Evolutionary conservation across 352 stramenopile genomes (phyloP).

Genomic region (Elongisporangium anandrum): DNA sequence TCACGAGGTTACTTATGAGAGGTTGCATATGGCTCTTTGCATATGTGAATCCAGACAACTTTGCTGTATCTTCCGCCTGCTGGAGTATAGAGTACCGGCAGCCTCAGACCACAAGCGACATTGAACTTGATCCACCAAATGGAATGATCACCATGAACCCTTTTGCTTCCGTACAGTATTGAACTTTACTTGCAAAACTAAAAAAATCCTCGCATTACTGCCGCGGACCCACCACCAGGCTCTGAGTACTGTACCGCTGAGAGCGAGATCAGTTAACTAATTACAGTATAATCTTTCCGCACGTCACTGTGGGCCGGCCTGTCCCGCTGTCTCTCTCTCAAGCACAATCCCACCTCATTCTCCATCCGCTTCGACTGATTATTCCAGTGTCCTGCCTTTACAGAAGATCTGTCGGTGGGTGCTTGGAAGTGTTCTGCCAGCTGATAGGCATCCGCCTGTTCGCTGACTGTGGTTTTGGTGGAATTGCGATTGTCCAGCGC

Average conservation of each 20-base stretch:
- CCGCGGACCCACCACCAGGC: no score
- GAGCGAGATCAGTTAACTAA: not conserved
- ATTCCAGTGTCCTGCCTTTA: not conserved
- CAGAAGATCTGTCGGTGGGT: not conserved
- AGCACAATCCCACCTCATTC: not conserved
- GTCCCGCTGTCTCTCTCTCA: not conserved
- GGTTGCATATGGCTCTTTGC: not conserved
- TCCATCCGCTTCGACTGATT: not conserved
- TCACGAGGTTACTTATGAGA: no score
- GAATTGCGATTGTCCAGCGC: not conserved
- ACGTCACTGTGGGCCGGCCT: not conserved
- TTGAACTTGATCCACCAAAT: no score
- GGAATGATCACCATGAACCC: not conserved
- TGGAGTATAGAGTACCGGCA: no score
- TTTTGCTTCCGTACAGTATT: not conserved
- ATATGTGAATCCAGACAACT: not conserved
- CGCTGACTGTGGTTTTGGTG: not conserved
- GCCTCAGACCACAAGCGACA: no score
- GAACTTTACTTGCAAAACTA: not conserved
- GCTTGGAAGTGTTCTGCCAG: not conserved
- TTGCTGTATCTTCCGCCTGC: no score
- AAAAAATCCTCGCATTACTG: not conserved
- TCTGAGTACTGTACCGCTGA: not conserved
- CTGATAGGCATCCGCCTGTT: not conserved
- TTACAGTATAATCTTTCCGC: not conserved